phyloP scores from a whole-genome alignment of 257 asterid species.

The Scutellaria minor region DNA sequence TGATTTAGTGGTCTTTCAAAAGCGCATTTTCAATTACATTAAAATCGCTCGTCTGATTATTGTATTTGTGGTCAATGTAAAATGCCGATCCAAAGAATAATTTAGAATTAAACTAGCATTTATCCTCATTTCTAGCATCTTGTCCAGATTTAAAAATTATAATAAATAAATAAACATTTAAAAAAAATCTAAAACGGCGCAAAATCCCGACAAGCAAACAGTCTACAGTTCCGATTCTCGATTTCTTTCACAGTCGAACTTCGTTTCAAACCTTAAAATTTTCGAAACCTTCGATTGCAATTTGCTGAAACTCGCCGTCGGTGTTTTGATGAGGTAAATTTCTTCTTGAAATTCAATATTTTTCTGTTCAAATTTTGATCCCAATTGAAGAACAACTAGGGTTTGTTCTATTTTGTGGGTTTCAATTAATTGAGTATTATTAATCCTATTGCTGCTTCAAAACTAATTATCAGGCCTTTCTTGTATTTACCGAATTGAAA shows the following conservation, averaged over 20 bases:
- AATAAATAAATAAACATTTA: not conserved
- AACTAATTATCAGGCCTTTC: slow-evolving; percentile 3
- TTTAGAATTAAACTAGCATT: no score
- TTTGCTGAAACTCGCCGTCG: not conserved
- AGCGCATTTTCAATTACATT: no score
- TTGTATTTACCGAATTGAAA: slow-evolving; percentile 23
- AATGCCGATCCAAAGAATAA: no score
- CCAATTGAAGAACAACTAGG: slow-evolving; percentile 22
- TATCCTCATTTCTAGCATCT: not conserved
- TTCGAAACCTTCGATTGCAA: not conserved
- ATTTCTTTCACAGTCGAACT: not conserved
- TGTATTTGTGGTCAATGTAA: no score
- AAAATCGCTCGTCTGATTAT: no score
- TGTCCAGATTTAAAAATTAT: not conserved
- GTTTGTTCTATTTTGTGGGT: not conserved
- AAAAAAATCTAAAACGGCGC: not conserved
- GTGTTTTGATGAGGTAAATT: slow-evolving; percentile 30
- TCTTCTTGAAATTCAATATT: not conserved
- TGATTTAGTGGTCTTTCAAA: no score
- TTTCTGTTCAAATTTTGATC: slow-evolving; percentile 20
- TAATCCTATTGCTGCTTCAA: not conserved
- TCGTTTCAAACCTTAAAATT: not conserved
- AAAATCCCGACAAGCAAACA: not conserved
- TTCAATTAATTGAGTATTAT: not conserved
- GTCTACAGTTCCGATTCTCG: slow-evolving; percentile 4